phyloP scores from a whole-genome alignment of 139 green algal genomes.

The Closterium sp. region DNA sequence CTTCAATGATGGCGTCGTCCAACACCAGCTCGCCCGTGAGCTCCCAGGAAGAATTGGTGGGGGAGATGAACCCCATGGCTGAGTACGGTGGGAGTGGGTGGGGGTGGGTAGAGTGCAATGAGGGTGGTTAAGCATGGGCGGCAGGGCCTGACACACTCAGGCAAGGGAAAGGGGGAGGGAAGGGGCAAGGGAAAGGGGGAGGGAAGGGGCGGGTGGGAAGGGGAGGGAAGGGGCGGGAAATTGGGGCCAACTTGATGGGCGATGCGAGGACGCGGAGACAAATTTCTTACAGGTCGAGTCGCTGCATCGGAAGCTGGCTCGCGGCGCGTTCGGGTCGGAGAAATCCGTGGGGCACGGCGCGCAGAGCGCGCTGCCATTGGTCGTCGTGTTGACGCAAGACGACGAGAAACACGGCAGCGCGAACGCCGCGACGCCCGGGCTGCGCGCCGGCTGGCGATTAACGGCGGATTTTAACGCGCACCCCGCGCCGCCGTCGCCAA shows the following conservation, averaged over 20 bases:
- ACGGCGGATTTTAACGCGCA: not conserved
- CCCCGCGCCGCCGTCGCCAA: not conserved
- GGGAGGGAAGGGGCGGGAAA: too few species aligned
- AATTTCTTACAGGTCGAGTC: not conserved
- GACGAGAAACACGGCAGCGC: not conserved
- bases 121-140: too few species aligned
- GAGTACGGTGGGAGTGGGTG: too few species aligned
- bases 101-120: too few species aligned
- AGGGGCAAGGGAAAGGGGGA: too few species aligned
- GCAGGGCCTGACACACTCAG: too few species aligned
- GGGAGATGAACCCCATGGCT: not conserved
- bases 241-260: too few species aligned
- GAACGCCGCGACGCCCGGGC: not conserved
- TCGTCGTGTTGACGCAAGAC: not conserved
- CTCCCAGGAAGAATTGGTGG: not conserved
- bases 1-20: not conserved
- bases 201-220: too few species aligned
- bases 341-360: not conserved
- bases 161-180: too few species aligned
- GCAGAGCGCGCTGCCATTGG: not conserved
- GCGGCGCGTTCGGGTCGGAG: not conserved
- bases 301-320: not conserved
- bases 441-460: not conserved
- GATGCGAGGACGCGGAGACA: too few species aligned
- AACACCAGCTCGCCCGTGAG: not conserved